These are phyloP conservation scores for Stephania yunnanensis DNA, from an alignment of 164 flowering plant genomes.

Conservation along the genomic window DNA sequence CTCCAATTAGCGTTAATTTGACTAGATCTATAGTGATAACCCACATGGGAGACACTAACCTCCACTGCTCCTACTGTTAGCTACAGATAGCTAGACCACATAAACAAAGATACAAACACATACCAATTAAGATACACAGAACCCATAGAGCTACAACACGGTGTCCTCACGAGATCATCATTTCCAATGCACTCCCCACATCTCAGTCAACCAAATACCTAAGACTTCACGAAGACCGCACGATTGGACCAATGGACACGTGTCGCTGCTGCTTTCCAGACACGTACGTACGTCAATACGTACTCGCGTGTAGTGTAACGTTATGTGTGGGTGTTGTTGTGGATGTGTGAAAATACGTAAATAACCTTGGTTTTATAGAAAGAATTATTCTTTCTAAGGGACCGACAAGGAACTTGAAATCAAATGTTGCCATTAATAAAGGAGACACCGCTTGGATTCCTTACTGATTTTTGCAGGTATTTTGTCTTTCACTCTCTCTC, in stretches of 20 bases:
- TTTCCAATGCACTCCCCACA: neutral
- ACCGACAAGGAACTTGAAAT: conserved; percentile 40
- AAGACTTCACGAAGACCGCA: neutral
- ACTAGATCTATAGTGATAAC: conserved; percentile 1
- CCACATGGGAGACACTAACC: conserved; percentile 5
- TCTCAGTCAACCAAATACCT: neutral
- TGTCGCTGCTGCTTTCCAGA: neutral
- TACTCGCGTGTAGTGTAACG: neutral
- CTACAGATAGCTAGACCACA: no score
- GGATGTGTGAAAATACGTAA: neutral
- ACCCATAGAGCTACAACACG: neutral
- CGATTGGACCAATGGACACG: neutral
- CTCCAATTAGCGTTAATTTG: neutral
- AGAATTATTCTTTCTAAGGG: conserved; percentile 10
- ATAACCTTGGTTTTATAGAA: neutral
- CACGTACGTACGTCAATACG: neutral
- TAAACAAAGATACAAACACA: no score
- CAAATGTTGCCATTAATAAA: conserved; percentile 46
- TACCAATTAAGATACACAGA: neutral
- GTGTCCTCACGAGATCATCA: neutral
- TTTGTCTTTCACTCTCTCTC: conserved; percentile 20
- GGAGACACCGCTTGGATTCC: conserved; percentile 61
- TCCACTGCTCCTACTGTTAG: neutral
- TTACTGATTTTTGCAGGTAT: conserved; percentile 37
- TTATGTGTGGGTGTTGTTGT: neutral